Conservation (phyloP, 306 rosid genomes). For the Gastrolobium bilobum region DNA sequence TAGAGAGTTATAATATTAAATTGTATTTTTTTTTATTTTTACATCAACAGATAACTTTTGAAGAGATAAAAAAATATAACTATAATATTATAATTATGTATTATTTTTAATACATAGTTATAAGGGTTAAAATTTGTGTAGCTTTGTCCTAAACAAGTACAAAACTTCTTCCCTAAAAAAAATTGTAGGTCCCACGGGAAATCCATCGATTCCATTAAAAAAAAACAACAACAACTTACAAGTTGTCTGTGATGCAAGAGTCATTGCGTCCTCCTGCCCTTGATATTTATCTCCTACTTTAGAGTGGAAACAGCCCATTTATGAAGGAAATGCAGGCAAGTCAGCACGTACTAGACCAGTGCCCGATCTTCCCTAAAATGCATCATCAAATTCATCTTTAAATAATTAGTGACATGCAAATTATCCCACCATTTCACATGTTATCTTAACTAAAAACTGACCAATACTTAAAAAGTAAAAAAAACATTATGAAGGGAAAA, state of each 20-base stretch:
- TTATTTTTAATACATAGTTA: no score
- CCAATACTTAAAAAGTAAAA: background rate
- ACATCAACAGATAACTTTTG: no score
- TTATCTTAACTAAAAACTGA: background rate
- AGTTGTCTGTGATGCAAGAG: constrained; percentile 83
- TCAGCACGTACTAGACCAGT: constrained; percentile 29
- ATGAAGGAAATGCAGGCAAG: constrained; percentile 45
- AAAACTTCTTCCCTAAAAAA: no score
- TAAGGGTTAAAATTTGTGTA: no score
- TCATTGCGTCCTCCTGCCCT: constrained; percentile 64
- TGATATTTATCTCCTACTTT: constrained; percentile 56
- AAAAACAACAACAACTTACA: constrained; percentile 70
- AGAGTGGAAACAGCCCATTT: constrained; percentile 89
- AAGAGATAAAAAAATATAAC: no score
- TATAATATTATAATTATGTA: no score
- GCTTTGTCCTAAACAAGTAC: no score
- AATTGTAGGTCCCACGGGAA: no score
- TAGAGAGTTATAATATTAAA: no score
- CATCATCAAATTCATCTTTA: constrained; percentile 50
- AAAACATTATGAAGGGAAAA: background rate
- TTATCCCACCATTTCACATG: no score
- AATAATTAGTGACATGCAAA: no score
- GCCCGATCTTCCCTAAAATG: constrained; percentile 50
- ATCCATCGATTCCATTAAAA: background rate
- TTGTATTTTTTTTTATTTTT: no score